A percentile compares a stretch with the other conserved stretches of the same genome.
These are phyloP conservation scores for Candida wancherniae DNA, from an alignment of 805 yeast genomes.

Conservation along the genomic window DNA sequence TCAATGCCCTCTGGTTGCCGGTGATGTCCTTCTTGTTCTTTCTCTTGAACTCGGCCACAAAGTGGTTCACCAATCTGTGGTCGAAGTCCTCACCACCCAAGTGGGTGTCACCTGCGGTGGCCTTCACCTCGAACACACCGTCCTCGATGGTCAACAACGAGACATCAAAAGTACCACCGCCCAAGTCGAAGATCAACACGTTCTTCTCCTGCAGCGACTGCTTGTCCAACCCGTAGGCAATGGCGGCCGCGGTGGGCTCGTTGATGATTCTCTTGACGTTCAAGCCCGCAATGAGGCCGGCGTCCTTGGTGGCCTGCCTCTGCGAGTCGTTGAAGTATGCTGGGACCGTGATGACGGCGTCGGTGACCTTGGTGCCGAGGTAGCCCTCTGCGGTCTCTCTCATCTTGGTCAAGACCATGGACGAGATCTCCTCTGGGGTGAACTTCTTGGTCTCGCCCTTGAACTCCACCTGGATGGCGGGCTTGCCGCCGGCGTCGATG, in stretches of 20 bases:
- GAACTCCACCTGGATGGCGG: constrained; percentile 79
- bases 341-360: constrained; percentile 42
- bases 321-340: constrained; percentile 42
- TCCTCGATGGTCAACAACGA: constrained; percentile 82
- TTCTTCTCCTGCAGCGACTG: constrained; percentile 65
- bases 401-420: constrained; percentile 91
- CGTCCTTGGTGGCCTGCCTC: constrained; percentile 43
- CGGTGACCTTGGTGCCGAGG: constrained; percentile 73
- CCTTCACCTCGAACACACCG: constrained; percentile 89
- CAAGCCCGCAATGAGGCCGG: constrained; percentile 44
- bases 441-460: constrained; percentile 83
- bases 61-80: constrained; percentile 91
- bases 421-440: constrained; percentile 92
- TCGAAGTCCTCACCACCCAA: constrained; percentile 98
- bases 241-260: constrained; percentile 45
- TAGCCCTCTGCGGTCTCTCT: constrained; percentile 90
- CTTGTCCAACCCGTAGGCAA: constrained; percentile 47
- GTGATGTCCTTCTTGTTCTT: constrained; percentile 95
- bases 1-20: constrained; percentile 90
- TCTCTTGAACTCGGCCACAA: constrained; percentile 94
- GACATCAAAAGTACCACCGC: constrained; percentile 98
- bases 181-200: constrained; percentile 88
- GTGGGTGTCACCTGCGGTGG: constrained; percentile 70
- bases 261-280: constrained; percentile 41
- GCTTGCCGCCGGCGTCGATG: constrained; percentile 76